Base-by-base conservation (phyloP, 805 yeast genomes). In the Groenewaldozyma salmanticensis region DNA sequence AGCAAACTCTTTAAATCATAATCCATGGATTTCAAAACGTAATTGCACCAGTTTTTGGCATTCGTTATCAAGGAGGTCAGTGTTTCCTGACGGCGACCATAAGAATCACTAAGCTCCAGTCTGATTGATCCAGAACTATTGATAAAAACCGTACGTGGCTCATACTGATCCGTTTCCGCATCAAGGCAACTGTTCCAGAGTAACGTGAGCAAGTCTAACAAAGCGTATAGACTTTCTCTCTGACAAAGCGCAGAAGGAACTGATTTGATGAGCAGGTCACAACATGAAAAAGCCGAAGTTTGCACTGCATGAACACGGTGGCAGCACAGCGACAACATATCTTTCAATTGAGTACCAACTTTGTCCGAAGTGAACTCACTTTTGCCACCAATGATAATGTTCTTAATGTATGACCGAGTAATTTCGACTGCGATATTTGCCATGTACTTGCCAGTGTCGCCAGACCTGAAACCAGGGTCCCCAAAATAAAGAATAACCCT, bases 241-340 rank as follows among this genome's bases (percentile, higher is more conserved):
- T 81, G 81, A 55, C 95, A 85, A 35, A 92, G 68, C 1, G 90
- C 67, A 0, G 94, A 77, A 0, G 97, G 96, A 9, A 84, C 62
- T 31, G 66, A 68, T 32, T 58, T 65, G 45, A 90, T 72, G 41
- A 92, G 67, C 20, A 73, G 51, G 48, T 84, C 84, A 40, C 92
- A 79, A 53, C 87, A 79, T 48, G 74, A 78, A 46, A 83, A 70
- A 0, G 98, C 95, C 3, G 83, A 77, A 49, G 73, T 78, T 53
- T 90, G 95, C 32, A 90, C 66, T 24, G 76, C 74, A 38, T 66
- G 70, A 40, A 84, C 74, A 46, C 95, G 74, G 55, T 87, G 90
- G 50, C 95, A 84, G 52, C 95, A 76, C 33, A 75, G 63, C 1
- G 77, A 67, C 36, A 92, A 66, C 52, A 87, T 66, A 36, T 71